phyloP scores from a whole-genome alignment of 148 eudicot genomes.

The Rhododendron mucronatum region DNA sequence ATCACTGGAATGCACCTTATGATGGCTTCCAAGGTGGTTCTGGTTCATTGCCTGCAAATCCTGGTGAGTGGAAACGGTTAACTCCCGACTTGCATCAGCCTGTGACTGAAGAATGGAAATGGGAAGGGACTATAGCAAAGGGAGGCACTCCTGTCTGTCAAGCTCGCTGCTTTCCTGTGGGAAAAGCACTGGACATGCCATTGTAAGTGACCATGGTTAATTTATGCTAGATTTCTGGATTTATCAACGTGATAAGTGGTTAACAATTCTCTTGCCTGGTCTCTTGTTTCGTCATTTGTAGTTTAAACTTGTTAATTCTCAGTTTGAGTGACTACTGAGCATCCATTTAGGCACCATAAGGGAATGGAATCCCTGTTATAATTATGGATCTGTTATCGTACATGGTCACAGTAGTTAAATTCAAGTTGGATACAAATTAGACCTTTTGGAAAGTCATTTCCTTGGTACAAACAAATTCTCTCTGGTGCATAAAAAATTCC shows the following conservation, averaged over 20 bases:
- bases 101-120: constrained; percentile 56
- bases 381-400: not conserved
- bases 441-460: not conserved
- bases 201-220: constrained; percentile 48
- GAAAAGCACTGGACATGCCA: constrained; percentile 59
- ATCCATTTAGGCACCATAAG: not conserved
- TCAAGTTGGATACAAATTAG: not conserved
- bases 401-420: not conserved
- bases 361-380: not conserved
- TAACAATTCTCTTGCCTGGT: not conserved
- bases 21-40: constrained; percentile 39
- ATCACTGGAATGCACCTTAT: constrained; percentile 36
- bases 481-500: not conserved
- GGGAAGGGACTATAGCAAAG: constrained; percentile 91
- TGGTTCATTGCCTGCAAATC: constrained; percentile 30
- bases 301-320: not conserved
- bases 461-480: not conserved
- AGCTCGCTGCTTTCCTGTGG: constrained; percentile 91
- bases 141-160: constrained; percentile 82
- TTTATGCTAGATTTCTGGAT: constrained; percentile 5
- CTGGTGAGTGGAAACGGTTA: constrained; percentile 36
- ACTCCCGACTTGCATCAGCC: constrained; percentile 40
- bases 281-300: not conserved
- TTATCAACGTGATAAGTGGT: not conserved
- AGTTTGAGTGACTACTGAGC: not conserved